A percentile compares a stretch with the other conserved stretches of the same genome.
Evolutionary conservation across 1,139 yeast genomes (phyloP).

Genomic region (Hanseniaspora gamundiae): DNA sequence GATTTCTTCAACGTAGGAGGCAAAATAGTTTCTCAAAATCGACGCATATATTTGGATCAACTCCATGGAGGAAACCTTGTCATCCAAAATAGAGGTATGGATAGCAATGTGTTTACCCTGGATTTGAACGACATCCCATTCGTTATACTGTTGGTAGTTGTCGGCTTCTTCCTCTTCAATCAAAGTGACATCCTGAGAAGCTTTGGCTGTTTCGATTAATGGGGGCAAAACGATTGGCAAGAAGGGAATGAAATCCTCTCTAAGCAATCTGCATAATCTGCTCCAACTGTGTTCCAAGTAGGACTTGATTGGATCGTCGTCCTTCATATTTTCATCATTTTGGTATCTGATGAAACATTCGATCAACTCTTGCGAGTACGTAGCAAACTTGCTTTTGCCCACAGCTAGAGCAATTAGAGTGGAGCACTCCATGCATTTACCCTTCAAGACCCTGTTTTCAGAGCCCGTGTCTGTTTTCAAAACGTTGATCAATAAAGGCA

Average conservation of each 20-base stretch:
- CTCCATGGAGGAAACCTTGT: constrained; percentile 86
- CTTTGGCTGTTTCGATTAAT: constrained; percentile 69
- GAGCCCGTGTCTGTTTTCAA: constrained; percentile 68
- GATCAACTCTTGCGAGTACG: constrained; percentile 65
- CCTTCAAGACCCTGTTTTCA: constrained; percentile 71
- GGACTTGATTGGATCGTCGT: constrained; percentile 81
- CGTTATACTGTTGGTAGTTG: constrained; percentile 71
- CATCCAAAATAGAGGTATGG: constrained; percentile 84
- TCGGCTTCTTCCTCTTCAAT: constrained; percentile 85
- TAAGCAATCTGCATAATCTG: constrained; percentile 75
- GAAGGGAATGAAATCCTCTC: constrained; percentile 78
- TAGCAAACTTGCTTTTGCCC: constrained; percentile 77
- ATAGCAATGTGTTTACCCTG: constrained; percentile 92
- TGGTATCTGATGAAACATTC: constrained; percentile 67
- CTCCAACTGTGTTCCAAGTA: constrained; percentile 96
- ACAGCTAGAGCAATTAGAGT: constrained; percentile 94
- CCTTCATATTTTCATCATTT: constrained; percentile 39
- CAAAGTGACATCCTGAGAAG: constrained; percentile 77
- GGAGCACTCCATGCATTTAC: constrained; percentile 92
- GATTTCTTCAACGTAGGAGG: constrained; percentile 71
- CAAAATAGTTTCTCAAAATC: constrained; percentile 71
- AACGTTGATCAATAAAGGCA: constrained; percentile 80
- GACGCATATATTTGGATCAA: constrained; percentile 78
- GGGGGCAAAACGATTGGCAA: constrained; percentile 87
- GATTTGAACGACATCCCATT: constrained; percentile 88